phyloP scores from a whole-genome alignment of 1,139 yeast genomes.

The Meyerozyma sp. region DNA sequence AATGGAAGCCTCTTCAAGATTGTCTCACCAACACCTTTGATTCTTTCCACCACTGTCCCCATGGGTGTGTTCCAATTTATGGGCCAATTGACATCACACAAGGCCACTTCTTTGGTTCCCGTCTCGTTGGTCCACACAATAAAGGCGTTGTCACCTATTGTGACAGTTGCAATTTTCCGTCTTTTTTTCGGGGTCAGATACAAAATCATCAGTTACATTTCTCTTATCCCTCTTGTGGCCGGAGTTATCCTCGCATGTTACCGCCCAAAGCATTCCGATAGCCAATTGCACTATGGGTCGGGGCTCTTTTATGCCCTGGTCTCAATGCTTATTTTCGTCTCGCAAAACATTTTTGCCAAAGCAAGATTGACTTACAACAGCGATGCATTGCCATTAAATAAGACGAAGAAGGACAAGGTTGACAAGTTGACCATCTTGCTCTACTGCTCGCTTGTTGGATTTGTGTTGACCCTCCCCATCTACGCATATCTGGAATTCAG shows the following conservation, averaged over 20 bases:
- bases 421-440: conserved; percentile 81
- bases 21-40: conserved; percentile 47
- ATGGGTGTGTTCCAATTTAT: conserved; percentile 90
- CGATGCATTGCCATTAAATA: conserved; percentile 16
- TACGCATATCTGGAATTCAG: conserved; percentile 65
- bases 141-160: conserved; percentile 82
- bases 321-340: conserved; percentile 82
- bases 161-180: conserved; percentile 79
- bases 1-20: conserved; percentile 25
- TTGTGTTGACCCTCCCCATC: conserved; percentile 68
- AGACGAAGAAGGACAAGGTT: conserved; percentile 37
- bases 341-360: conserved; percentile 90
- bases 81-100: conserved; percentile 87
- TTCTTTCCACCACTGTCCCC: conserved; percentile 70
- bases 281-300: conserved; percentile 33
- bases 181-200: conserved; percentile 53
- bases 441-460: conserved; percentile 82
- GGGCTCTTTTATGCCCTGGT: conserved; percentile 75
- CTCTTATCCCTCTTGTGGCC: conserved; percentile 67
- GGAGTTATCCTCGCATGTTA: conserved; percentile 87
- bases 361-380: conserved; percentile 55
- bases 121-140: conserved; percentile 90
- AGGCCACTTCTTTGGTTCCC: conserved; percentile 82
- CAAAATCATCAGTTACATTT: conserved; percentile 61
- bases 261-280: conserved; percentile 26